A percentile compares a stretch with the other conserved stretches of the same genome.
phyloP scores from a whole-genome alignment of 2,329 filamentous ascomycete genomes.

The Nakataea oryzae region DNA sequence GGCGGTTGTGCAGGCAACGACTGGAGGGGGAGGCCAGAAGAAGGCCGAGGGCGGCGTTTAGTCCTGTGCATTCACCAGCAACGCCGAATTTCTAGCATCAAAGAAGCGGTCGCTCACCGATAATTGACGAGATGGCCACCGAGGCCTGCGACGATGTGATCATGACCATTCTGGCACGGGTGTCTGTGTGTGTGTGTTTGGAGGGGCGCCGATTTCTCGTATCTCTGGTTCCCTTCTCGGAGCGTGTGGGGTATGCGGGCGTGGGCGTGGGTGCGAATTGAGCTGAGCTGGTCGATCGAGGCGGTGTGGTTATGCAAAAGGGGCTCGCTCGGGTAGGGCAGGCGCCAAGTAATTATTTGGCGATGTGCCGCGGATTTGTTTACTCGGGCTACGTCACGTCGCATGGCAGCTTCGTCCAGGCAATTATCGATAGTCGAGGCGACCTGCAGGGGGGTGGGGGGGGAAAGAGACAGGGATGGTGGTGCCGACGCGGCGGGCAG shows the following conservation, averaged over 20 bases:
- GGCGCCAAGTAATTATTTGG: neutral
- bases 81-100: neutral
- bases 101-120: constrained; percentile 38
- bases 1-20: constrained; percentile 67
- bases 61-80: neutral
- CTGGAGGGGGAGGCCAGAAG: constrained; percentile 29
- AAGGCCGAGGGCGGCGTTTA: too few species aligned
- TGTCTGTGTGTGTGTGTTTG: neutral
- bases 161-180: constrained; percentile 28
- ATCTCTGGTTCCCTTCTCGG: neutral
- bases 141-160: constrained; percentile 64
- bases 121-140: constrained; percentile 49
- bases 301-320: neutral
- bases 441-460: too few species aligned
- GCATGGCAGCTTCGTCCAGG: neutral
- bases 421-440: neutral
- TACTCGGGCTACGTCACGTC: neutral
- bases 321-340: neutral
- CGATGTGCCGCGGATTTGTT: neutral
- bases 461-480: too few species aligned
- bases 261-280: neutral
- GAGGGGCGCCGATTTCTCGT: too few species aligned
- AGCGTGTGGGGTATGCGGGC: neutral
- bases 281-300: neutral
- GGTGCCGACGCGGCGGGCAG: too few species aligned